Percentiles rank a stretch among this genome's conserved stretches.
These are phyloP conservation scores for Amanita phalloides DNA, from an alignment of 768 basidiomycete genomes.

Conservation along the genomic window DNA sequence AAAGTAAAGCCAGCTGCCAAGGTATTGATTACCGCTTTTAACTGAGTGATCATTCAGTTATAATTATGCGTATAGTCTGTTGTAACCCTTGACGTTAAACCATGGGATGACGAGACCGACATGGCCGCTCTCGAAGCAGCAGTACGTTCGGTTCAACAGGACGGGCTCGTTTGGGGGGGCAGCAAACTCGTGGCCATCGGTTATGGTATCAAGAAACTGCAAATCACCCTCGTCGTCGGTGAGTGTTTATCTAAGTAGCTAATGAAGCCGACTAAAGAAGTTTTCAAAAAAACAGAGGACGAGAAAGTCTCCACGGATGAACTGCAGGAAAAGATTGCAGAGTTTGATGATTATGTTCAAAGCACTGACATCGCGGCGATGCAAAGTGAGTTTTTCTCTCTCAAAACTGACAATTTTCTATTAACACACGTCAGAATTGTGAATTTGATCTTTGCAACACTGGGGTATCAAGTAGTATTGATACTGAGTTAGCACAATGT, in stretches of 20 bases:
- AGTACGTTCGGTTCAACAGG: constrained; percentile 80
- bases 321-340: constrained; percentile 81
- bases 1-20: constrained; percentile 87
- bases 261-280: background rate
- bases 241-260: constrained; percentile 12
- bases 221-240: constrained; percentile 52
- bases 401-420: background rate
- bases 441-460: background rate
- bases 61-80: constrained; percentile 55
- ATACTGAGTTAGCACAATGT: background rate
- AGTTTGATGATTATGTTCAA: constrained; percentile 84
- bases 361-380: constrained; percentile 88
- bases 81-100: constrained; percentile 96
- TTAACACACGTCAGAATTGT: constrained; percentile 6
- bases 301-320: constrained; percentile 90
- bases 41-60: background rate
- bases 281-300: constrained; percentile 53
- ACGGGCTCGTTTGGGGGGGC: constrained; percentile 93
- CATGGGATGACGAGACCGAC: constrained; percentile 99
- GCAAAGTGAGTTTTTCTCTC: constrained; percentile 55
- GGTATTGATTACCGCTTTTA: constrained; percentile 27
- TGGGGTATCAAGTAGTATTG: background rate
- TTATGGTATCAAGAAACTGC: constrained; percentile 89
- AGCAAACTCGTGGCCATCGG: constrained; percentile 90
- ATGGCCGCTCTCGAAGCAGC: constrained; percentile 77